Conservation (phyloP, 1,284 basidiomycete genomes). For the Exobasidium cylindrosporum region DNA sequence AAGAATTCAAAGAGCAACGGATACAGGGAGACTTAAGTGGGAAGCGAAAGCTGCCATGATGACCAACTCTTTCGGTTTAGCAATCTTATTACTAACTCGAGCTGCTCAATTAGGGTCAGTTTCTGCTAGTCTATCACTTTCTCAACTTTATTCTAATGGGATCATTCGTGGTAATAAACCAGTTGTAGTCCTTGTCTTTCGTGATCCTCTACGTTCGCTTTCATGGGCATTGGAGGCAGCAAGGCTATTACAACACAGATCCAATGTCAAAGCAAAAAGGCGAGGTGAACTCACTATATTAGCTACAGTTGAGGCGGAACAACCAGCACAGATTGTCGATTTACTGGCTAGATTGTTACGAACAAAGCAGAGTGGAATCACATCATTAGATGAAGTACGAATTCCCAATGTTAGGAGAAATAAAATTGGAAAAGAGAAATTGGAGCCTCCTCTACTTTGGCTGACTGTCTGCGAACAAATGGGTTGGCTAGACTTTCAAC, state of each 20-base stretch:
- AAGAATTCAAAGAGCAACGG: constrained; percentile 23
- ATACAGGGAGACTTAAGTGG: constrained; percentile 32
- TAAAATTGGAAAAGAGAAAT: background rate
- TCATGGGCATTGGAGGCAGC: constrained; percentile 28
- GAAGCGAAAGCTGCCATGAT: constrained; percentile 36
- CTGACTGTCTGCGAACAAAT: background rate
- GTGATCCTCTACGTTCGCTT: constrained; percentile 27
- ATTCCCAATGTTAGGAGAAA: background rate
- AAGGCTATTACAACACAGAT: background rate
- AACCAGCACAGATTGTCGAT: constrained; percentile 10
- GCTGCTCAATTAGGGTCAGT: constrained; percentile 29
- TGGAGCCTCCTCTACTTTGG: background rate
- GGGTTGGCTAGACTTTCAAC: constrained; percentile 2
- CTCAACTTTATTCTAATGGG: constrained; percentile 26
- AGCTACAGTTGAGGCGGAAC: background rate
- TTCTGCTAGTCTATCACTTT: constrained; percentile 22
- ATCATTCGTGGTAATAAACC: constrained; percentile 27
- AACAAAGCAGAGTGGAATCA: constrained; percentile 5
- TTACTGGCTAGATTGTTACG: constrained; percentile 13
- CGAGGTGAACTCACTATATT: constrained; percentile 1
- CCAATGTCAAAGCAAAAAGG: background rate
- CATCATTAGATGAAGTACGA: background rate
- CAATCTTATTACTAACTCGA: constrained; percentile 30
- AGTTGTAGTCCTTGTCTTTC: constrained; percentile 27
- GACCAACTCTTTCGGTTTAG: constrained; percentile 26